Evolutionary conservation across 805 yeast genomes (phyloP).

Genomic region (Torulaspora indica): DNA sequence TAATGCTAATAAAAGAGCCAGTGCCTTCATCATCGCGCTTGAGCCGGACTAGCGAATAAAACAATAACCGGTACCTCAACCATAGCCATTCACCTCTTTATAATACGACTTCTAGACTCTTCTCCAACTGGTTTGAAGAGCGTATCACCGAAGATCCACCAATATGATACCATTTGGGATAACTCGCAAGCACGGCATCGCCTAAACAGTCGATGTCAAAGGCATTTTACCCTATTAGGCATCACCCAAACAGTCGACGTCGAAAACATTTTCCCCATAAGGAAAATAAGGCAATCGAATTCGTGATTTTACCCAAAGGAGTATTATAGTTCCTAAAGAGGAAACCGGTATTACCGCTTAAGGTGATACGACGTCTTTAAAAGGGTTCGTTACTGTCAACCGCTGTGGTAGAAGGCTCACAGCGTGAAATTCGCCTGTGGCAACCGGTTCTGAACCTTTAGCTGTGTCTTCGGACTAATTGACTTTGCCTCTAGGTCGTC

Average conservation of each 20-base stretch:
- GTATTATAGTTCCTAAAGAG: not conserved
- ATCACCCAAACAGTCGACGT: not conserved
- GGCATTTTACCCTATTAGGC: not conserved
- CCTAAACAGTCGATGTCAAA: not conserved
- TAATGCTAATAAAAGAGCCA: not conserved
- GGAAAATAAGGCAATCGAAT: not conserved
- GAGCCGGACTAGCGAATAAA: not conserved
- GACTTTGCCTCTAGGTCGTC: constrained; percentile 4
- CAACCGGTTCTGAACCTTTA: not conserved
- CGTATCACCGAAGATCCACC: not conserved
- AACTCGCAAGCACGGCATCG: too few species aligned
- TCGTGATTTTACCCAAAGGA: constrained; percentile 2
- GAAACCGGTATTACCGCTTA: not conserved
- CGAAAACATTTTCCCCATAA: not conserved
- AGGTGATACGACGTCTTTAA: too few species aligned
- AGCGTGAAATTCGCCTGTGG: constrained; percentile 11
- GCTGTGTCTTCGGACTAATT: constrained; percentile 2
- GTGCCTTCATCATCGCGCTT: not conserved
- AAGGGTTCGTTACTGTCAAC: not conserved
- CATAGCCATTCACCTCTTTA: not conserved
- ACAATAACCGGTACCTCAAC: not conserved
- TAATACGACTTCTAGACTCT: not conserved
- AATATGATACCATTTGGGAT: too few species aligned
- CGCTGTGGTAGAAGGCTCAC: not conserved
- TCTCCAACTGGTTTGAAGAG: not conserved